A percentile compares a stretch with the other conserved stretches of the same genome.
Evolutionary conservation across 495 filamentous ascomycete species (phyloP).

Genomic region (Glutinoglossum americanum): DNA sequence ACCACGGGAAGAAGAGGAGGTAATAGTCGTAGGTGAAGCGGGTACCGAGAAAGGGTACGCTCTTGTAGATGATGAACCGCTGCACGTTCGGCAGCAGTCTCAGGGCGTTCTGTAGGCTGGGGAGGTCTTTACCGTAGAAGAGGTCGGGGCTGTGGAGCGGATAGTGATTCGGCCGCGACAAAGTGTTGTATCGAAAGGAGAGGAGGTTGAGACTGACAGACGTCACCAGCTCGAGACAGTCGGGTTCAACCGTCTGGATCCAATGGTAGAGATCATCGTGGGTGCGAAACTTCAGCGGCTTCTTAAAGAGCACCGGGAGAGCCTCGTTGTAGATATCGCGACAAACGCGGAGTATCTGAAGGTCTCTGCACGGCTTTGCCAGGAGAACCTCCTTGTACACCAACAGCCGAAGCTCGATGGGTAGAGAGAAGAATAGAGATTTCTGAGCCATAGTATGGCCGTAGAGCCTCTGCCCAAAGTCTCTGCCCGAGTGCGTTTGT

Average conservation of each 20-base stretch:
- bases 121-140: background rate
- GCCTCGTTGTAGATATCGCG: slow-evolving; percentile 11
- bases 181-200: too few relatives aligned
- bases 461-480: background rate
- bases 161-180: too few relatives aligned
- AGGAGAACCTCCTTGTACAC: slow-evolving; percentile 1
- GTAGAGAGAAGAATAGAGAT: slow-evolving; percentile 3
- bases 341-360: slow-evolving; percentile 9
- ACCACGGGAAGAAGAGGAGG: slow-evolving; percentile 1
- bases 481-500: too few relatives aligned
- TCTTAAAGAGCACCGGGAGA: slow-evolving; percentile 12
- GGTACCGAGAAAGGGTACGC: background rate
- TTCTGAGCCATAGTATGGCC: background rate
- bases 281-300: slow-evolving; percentile 8
- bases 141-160: too few relatives aligned
- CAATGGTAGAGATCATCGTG: slow-evolving; percentile 10
- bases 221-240: background rate
- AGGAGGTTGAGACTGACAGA: slow-evolving; percentile 2
- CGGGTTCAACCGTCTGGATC: slow-evolving; percentile 1
- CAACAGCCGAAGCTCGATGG: slow-evolving; percentile 1
- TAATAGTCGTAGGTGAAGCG: background rate
- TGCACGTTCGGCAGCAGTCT: background rate
- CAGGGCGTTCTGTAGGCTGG: background rate
- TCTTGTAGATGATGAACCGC: slow-evolving; percentile 2
- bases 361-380: background rate